These are phyloP conservation scores for Beauveria bassiana DNA, from an alignment of 2,329 filamentous ascomycete genomes.

Conservation along the genomic window DNA sequence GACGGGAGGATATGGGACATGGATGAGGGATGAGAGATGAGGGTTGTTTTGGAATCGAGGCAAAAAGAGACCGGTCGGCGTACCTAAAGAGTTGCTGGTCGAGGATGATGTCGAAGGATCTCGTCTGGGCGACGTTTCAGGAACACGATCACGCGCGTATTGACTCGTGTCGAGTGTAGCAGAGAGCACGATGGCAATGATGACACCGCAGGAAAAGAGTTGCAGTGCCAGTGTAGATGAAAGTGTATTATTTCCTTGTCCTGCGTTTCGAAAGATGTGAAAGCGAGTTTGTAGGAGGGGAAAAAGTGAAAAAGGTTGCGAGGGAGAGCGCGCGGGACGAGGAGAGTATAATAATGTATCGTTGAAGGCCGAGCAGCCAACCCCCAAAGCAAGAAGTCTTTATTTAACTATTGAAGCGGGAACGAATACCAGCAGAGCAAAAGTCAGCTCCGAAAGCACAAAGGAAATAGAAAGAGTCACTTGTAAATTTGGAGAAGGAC, in stretches of 20 bases:
- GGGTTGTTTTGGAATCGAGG: neutral
- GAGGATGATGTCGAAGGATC: neutral
- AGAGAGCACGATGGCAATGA: constrained; percentile 2
- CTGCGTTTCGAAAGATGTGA: neutral
- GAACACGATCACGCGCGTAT: neutral
- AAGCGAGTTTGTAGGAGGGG: neutral
- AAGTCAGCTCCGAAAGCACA: neutral
- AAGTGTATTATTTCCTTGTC: neutral
- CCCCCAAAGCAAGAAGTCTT: neutral
- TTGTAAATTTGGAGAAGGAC: too few species aligned
- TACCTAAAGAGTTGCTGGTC: neutral
- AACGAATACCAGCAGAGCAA: neutral
- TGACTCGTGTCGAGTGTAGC: constrained; percentile 3
- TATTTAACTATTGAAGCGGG: neutral
- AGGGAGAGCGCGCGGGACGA: neutral
- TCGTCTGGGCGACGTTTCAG: constrained; percentile 1
- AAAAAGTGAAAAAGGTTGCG: neutral
- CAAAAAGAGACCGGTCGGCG: neutral
- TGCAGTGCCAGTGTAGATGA: constrained; percentile 1
- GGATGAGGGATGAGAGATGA: neutral
- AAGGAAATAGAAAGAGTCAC: neutral
- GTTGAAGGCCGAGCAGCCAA: neutral
- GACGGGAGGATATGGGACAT: neutral
- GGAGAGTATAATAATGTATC: neutral
- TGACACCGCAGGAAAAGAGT: neutral